Evolutionary conservation across 2,329 filamentous ascomycete genomes (phyloP), one percentile per base, ranked within the genome.

Genomic region (Aspergillus candidus): DNA sequence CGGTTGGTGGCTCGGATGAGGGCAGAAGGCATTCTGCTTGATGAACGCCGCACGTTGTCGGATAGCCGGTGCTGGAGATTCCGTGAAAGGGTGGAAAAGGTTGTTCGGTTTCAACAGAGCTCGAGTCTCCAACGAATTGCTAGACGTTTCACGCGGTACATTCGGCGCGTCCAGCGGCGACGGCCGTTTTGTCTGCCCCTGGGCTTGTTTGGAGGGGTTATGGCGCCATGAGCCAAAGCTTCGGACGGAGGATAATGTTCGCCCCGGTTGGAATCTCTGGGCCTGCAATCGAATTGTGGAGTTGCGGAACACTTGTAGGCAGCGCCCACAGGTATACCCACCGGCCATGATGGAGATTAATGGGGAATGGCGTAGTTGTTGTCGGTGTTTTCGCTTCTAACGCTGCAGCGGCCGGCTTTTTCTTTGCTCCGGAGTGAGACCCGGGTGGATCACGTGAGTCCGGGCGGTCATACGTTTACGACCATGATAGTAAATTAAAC

Each of bases 81-180:
- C 77, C 31, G 88, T 87, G 66, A 93, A 94, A 8, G 88, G 82
- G 68, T 98, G 91, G 74, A 97, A 98, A 44, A 98, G 83, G 63
- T 96, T 85, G 69, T 94, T 82, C 40, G 82, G 76, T 51, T 74
- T 74, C 18, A 94, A 75, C 38, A 80, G 65, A 5, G 65, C 53
- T 60, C 60, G 58, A 30, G 56, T 43, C 42, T 63, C 57, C 43
- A 54, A 46, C 12, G 55, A 49, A 14, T 51, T 38, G 12, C 47
- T 50, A 8, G 55, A 48, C 0, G 60, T 59, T 27, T 34, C 52
- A 49, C 36, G 51, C 17, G 17, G 41, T 35, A 15, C 33, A 40
- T 17, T 47, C 38, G 29, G 42, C 30, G n/a, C 35, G 44, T 40
- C 22, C 11, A 48, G 27, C 2, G 46, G 41, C 10, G 48, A 44